Evolutionary conservation across 208 protist genomes (phyloP).

Genomic region (Naegleria lovaniensis): DNA sequence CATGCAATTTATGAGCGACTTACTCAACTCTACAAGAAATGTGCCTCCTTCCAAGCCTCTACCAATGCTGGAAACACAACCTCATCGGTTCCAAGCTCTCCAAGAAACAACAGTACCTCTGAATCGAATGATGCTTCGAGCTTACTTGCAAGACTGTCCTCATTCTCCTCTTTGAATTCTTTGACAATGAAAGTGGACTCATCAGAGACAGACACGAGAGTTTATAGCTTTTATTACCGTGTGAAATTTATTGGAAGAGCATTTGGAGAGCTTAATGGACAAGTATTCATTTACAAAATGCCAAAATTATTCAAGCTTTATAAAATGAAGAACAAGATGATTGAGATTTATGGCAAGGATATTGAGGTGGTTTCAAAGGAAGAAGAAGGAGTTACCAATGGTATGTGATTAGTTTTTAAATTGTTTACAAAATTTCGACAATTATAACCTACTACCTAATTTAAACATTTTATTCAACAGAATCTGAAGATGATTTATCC

Average conservation of each 20-base stretch:
- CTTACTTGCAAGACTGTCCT: background rate
- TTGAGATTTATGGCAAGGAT: background rate
- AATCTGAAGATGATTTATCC: background rate
- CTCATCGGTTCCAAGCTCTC: background rate
- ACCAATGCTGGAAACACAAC: background rate
- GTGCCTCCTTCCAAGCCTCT: background rate
- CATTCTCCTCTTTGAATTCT: background rate
- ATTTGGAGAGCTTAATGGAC: background rate
- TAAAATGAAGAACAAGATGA: background rate
- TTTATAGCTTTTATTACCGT: conserved; percentile 1
- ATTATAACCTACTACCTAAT: too few species aligned
- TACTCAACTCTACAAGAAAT: background rate
- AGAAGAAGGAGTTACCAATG: background rate
- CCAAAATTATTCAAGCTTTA: background rate
- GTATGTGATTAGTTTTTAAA: too few species aligned
- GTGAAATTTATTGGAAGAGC: conserved; percentile 5
- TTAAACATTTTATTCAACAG: too few species aligned
- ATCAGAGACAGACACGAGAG: background rate
- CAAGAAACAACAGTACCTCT: background rate
- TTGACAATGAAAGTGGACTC: background rate
- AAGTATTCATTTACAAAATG: conserved; percentile 25
- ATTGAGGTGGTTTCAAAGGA: background rate
- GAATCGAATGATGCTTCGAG: background rate
- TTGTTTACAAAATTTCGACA: too few species aligned
- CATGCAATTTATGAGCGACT: background rate